A percentile compares a stretch with the other conserved stretches of the same genome.
These are phyloP conservation scores for Avena insularis DNA, from an alignment of 176 grass and related monocot genomes.

Conservation along the genomic window DNA sequence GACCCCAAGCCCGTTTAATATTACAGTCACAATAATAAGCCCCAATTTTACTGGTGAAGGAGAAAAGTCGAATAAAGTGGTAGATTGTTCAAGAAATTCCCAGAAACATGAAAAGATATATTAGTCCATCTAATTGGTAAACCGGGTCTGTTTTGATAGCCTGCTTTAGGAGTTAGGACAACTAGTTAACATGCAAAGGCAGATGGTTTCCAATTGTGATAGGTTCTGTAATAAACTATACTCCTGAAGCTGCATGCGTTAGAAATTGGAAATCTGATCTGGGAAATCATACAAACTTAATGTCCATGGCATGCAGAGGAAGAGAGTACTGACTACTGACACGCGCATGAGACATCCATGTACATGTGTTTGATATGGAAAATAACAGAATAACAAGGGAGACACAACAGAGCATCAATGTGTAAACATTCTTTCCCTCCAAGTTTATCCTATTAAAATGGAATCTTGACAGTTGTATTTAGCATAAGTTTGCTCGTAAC, in stretches of 20 bases:
- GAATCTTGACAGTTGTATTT: conserved; percentile 8
- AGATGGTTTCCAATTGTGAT: neutral
- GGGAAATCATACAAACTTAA: conserved; percentile 9
- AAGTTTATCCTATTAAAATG: conserved; percentile 8
- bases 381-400: conserved; percentile 7
- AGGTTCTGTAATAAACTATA: conserved; percentile 20
- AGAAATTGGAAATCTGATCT: conserved; percentile 6
- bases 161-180: neutral
- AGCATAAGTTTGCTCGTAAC: neutral
- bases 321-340: neutral
- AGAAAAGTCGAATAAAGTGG: no score
- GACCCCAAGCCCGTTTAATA: neutral
- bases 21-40: neutral
- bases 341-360: conserved; percentile 15
- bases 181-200: neutral
- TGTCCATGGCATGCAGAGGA: neutral
- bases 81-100: neutral
- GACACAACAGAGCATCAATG: neutral
- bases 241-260: conserved; percentile 28
- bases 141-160: neutral
- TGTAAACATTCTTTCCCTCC: conserved; percentile 18
- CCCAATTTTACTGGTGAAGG: neutral
- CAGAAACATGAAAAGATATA: neutral
- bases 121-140: neutral
- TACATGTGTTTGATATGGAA: conserved; percentile 6